Percentiles rank a stretch among this genome's conserved stretches.
Evolutionary conservation across 2,329 filamentous ascomycete species (phyloP).

Genomic region (Penicillium brevicompactum): DNA sequence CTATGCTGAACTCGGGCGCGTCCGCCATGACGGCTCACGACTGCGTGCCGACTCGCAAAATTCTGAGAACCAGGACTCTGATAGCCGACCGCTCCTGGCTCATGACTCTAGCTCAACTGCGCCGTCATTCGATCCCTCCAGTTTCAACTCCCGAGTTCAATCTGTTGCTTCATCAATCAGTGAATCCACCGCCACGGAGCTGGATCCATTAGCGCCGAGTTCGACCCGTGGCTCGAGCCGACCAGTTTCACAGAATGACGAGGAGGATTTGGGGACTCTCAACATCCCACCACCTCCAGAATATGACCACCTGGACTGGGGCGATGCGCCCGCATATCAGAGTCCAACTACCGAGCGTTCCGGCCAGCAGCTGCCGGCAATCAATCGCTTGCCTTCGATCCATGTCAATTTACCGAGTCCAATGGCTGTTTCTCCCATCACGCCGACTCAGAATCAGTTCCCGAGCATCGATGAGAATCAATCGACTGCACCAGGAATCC

Average conservation of each 20-base stretch:
- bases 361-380: slow-evolving; percentile 18
- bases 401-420: slow-evolving; percentile 35
- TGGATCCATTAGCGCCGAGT: slow-evolving; percentile 27
- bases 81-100: slow-evolving; percentile 48
- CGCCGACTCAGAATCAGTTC: slow-evolving; percentile 21
- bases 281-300: slow-evolving; percentile 43
- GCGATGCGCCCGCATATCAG: slow-evolving; percentile 46
- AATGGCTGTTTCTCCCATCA: slow-evolving; percentile 25
- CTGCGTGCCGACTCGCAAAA: slow-evolving; percentile 46
- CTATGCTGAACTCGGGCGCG: slow-evolving; percentile 51
- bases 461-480: slow-evolving; percentile 8
- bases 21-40: slow-evolving; percentile 53
- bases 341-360: slow-evolving; percentile 25
- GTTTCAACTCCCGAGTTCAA: slow-evolving; percentile 33
- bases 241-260: slow-evolving; percentile 26
- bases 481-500: slow-evolving; percentile 5
- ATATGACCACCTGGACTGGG: slow-evolving; percentile 47
- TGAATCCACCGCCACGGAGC: slow-evolving; percentile 32
- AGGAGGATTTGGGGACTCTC: slow-evolving; percentile 40
- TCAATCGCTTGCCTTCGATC: slow-evolving; percentile 33
- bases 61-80: slow-evolving; percentile 49
- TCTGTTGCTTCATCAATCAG: slow-evolving; percentile 42
- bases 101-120: slow-evolving; percentile 35
- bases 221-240: slow-evolving; percentile 27
- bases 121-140: slow-evolving; percentile 27